Percentiles rank a stretch among this genome's conserved stretches.
These are phyloP conservation scores for Populus euphratica DNA, from an alignment of 345 rosid species.

Conservation along the genomic window DNA sequence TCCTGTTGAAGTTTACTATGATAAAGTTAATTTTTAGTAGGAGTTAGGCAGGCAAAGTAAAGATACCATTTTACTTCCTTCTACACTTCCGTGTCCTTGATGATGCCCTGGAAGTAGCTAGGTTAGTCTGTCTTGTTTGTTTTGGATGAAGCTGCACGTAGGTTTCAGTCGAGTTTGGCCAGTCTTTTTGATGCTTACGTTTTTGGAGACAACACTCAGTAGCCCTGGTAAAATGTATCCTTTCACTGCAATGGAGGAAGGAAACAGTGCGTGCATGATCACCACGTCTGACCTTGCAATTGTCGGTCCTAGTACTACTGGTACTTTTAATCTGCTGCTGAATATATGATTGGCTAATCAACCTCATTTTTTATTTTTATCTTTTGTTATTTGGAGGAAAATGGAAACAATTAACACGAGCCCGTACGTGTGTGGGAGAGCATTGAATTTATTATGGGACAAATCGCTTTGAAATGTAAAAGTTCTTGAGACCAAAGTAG, in stretches of 20 bases:
- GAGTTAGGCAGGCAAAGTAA: slow-evolving; percentile 35
- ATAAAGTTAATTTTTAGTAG: no score
- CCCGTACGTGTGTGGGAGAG: no score
- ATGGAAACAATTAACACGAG: no score
- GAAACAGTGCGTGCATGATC: background rate
- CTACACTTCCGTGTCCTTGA: background rate
- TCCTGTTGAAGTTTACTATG: no score
- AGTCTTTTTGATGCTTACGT: slow-evolving; percentile 10
- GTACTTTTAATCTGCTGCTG: background rate
- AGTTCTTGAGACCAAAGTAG: background rate
- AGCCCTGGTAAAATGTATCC: background rate
- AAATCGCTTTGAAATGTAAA: background rate
- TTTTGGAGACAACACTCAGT: slow-evolving; percentile 32
- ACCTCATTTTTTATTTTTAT: no score
- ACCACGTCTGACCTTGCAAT: background rate
- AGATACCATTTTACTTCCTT: slow-evolving; percentile 6
- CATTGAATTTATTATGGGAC: background rate
- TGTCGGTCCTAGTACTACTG: no score
- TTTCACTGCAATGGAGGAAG: background rate
- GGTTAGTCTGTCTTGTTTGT: background rate
- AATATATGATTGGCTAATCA: background rate
- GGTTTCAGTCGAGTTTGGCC: slow-evolving; percentile 16
- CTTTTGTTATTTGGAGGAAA: no score
- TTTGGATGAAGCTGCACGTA: background rate
- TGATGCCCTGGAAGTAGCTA: background rate